These are phyloP conservation scores for Cyamopsis tetragonoloba DNA, from an alignment of 306 rosid genomes.

Conservation along the genomic window DNA sequence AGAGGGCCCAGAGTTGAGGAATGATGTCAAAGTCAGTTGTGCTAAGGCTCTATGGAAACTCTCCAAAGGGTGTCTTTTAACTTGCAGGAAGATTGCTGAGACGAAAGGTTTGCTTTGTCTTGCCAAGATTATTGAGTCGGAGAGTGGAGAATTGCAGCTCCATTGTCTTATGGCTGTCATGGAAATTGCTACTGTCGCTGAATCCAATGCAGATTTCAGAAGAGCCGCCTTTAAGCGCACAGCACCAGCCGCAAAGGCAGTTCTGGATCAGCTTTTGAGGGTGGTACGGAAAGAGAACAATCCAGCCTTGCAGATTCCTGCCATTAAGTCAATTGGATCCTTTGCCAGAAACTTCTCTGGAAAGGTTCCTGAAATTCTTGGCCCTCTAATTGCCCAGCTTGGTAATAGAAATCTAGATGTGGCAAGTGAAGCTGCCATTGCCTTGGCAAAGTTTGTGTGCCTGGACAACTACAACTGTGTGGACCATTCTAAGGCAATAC, in stretches of 20 bases:
- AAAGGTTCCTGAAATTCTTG: conserved; percentile 58
- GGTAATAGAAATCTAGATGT: conserved; percentile 51
- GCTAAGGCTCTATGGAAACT: conserved; percentile 86
- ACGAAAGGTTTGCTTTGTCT: conserved; percentile 85
- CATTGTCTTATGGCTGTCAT: conserved; percentile 78
- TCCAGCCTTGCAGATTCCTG: conserved; percentile 48
- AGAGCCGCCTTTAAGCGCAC: conserved; percentile 67
- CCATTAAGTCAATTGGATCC: conserved; percentile 74
- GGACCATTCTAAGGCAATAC: conserved; percentile 68
- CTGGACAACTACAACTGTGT: conserved; percentile 58
- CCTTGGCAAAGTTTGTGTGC: conserved; percentile 68
- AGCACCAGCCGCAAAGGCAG: conserved; percentile 66
- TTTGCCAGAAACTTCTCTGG: conserved; percentile 79
- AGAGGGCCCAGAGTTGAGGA: conserved; percentile 57
- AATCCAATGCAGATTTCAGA: conserved; percentile 60
- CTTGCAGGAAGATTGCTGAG: conserved; percentile 67
- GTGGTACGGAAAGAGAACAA: conserved; percentile 44
- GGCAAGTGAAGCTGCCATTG: conserved; percentile 62
- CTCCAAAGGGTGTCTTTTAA: conserved; percentile 44
- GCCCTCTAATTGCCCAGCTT: conserved; percentile 71
- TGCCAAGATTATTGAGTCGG: conserved; percentile 71
- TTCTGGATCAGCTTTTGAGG: conserved; percentile 71
- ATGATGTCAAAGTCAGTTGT: conserved; percentile 53
- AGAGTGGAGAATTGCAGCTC: conserved; percentile 52
- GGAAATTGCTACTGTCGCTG: conserved; percentile 78